A percentile compares a stretch with the other conserved stretches of the same genome.
Evolutionary conservation across 1,284 basidiomycete species (phyloP).

Genomic region (Boletus semigastroideus): DNA sequence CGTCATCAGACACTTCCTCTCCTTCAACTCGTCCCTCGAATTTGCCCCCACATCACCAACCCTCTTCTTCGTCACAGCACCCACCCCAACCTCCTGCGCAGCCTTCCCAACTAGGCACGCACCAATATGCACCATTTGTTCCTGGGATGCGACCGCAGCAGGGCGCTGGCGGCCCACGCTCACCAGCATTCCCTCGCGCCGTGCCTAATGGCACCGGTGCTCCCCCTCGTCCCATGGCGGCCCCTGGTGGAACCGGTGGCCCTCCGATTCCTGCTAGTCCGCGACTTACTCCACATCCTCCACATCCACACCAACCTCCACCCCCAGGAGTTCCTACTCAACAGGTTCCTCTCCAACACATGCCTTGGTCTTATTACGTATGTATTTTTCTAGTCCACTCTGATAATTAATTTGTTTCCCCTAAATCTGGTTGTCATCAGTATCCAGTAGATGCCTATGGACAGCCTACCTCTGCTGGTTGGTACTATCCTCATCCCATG

Average conservation of each 20-base stretch:
- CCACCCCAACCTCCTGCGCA: conserved; percentile 40
- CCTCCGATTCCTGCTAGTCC: conserved; percentile 62
- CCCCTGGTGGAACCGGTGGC: conserved; percentile 50
- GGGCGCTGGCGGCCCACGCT: conserved; percentile 54
- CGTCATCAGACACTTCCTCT: conserved; percentile 37
- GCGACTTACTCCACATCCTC: conserved; percentile 57
- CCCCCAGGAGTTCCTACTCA: conserved; percentile 45
- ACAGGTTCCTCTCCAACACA: conserved; percentile 40
- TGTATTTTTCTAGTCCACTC: conserved; percentile 30
- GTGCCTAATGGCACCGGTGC: conserved; percentile 61
- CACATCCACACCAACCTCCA: conserved; percentile 45
- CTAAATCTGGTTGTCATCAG: conserved; percentile 23
- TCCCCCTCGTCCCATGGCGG: conserved; percentile 57
- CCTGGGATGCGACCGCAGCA: conserved; percentile 43
- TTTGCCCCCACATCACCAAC: conserved; percentile 44
- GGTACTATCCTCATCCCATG: conserved; percentile 35
- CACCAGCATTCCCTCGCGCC: conserved; percentile 61
- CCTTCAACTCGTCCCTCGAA: conserved; percentile 44
- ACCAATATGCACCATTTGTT: conserved; percentile 46
- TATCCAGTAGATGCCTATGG: conserved; percentile 27
- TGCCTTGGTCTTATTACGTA: conserved; percentile 42
- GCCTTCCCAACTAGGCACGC: conserved; percentile 45
- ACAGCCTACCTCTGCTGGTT: conserved; percentile 19
- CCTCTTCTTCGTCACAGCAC: conserved; percentile 37
- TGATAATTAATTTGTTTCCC: conserved; percentile 13